These are phyloP conservation scores for Podospora anserina DNA, from an alignment of 495 filamentous ascomycete genomes.

Conservation along the genomic window DNA sequence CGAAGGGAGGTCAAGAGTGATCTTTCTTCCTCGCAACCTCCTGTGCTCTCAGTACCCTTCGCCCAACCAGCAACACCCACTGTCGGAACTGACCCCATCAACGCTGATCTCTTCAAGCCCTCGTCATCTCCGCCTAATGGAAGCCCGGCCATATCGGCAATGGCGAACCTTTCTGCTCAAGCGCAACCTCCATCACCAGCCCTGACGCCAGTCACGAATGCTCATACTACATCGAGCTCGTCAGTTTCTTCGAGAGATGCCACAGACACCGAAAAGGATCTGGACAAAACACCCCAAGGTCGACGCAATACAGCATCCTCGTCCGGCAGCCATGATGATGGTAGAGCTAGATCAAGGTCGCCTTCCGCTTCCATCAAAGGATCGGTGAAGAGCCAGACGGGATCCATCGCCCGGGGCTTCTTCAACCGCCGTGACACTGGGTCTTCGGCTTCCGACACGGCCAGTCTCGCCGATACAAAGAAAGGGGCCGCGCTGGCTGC, in stretches of 20 bases:
- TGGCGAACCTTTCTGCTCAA: slow-evolving; percentile 65
- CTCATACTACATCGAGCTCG: slow-evolving; percentile 40
- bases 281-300: slow-evolving; percentile 33
- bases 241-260: slow-evolving; percentile 37
- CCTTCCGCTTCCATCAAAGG: slow-evolving; percentile 34
- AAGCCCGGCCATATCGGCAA: slow-evolving; percentile 54
- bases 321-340: slow-evolving; percentile 32
- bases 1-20: slow-evolving; percentile 28
- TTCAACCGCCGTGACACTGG: slow-evolving; percentile 40
- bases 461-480: slow-evolving; percentile 25
- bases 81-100: slow-evolving; percentile 59
- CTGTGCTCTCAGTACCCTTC: slow-evolving; percentile 55
- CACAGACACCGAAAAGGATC: slow-evolving; percentile 35
- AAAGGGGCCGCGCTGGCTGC: slow-evolving; percentile 53
- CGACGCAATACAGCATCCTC: slow-evolving; percentile 47
- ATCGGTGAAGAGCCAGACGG: slow-evolving; percentile 39
- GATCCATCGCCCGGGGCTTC: slow-evolving; percentile 36
- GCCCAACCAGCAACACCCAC: slow-evolving; percentile 60
- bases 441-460: slow-evolving; percentile 24
- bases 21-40: slow-evolving; percentile 31
- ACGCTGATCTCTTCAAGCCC: slow-evolving; percentile 54
- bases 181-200: slow-evolving; percentile 55
- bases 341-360: slow-evolving; percentile 24
- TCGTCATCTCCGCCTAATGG: slow-evolving; percentile 48
- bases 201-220: slow-evolving; percentile 48